Evolutionary conservation across 352 stramenopile genomes (phyloP).

Genomic region (Pythium aristosporum): DNA sequence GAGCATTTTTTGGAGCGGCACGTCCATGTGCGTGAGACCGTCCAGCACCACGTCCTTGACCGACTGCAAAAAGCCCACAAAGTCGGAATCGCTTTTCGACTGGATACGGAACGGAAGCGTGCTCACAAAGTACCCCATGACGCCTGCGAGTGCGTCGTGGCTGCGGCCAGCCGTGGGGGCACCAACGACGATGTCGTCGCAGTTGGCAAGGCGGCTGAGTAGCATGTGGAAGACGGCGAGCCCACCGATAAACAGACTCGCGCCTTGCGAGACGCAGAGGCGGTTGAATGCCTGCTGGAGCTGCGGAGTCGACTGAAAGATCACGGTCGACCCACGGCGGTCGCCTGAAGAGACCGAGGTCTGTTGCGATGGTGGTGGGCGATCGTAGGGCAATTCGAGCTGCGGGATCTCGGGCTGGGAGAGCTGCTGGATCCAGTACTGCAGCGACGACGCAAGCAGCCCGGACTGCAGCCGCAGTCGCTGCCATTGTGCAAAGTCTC

Average conservation of each 20-base stretch:
- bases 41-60: conserved; percentile 46
- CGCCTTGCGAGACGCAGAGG: conserved; percentile 35
- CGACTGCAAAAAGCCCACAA: conserved; percentile 32
- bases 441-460: conserved; percentile 31
- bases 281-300: conserved; percentile 32
- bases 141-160: conserved; percentile 25
- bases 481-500: conserved; percentile 53
- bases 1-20: conserved; percentile 53
- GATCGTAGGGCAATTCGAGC: conserved; percentile 50
- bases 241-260: conserved; percentile 50
- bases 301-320: conserved; percentile 34
- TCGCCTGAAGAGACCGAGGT: background rate
- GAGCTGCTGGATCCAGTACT: conserved; percentile 51
- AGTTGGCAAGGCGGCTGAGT: conserved; percentile 36
- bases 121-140: conserved; percentile 66
- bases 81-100: conserved; percentile 19
- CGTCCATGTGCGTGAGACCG: conserved; percentile 47
- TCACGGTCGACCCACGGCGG: conserved; percentile 27
- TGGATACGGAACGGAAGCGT: conserved; percentile 50
- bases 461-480: conserved; percentile 36
- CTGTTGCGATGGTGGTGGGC: background rate
- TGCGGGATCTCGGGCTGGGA: conserved; percentile 15
- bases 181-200: conserved; percentile 50
- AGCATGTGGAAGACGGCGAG: conserved; percentile 50
- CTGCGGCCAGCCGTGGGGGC: conserved; percentile 37